Evolutionary conservation across 331 rosid species (phyloP).

Genomic region (Dryas integrifolia): DNA sequence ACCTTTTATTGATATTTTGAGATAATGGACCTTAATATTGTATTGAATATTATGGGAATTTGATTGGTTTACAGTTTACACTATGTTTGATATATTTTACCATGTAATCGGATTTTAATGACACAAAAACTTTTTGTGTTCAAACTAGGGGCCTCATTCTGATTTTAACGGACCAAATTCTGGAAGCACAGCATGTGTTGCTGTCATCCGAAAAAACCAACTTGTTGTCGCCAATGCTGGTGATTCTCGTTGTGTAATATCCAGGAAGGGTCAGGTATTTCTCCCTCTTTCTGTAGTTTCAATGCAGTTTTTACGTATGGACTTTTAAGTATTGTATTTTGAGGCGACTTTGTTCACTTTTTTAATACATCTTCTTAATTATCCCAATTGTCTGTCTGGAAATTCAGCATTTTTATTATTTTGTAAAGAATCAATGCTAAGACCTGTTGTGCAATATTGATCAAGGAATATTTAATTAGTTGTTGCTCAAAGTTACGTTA

Average conservation of each 20-base stretch:
- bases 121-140: conserved; percentile 37
- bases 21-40: background rate
- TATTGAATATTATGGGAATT: background rate
- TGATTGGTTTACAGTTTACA: background rate
- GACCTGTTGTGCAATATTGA: background rate
- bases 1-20: conserved; percentile 9
- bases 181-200: conserved; percentile 97
- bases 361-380: background rate
- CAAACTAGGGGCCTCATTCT: conserved; percentile 87
- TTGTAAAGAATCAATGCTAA: background rate
- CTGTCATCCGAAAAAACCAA: conserved; percentile 56
- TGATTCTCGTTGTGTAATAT: conserved; percentile 88
- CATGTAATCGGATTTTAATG: conserved; percentile 3
- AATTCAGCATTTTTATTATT: background rate
- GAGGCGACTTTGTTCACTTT: background rate
- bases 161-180: conserved; percentile 80
- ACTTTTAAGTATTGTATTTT: background rate
- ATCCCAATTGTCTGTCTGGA: background rate
- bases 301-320: background rate
- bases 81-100: background rate
- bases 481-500: background rate
- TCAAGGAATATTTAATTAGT: background rate
- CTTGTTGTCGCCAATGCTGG: conserved; percentile 95
- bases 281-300: conserved; percentile 13
- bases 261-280: conserved; percentile 90